Evolutionary conservation across 805 yeast genomes (phyloP), one percentile per base, ranked within the genome.

Genomic region (Kodamaea neixiangensis): DNA sequence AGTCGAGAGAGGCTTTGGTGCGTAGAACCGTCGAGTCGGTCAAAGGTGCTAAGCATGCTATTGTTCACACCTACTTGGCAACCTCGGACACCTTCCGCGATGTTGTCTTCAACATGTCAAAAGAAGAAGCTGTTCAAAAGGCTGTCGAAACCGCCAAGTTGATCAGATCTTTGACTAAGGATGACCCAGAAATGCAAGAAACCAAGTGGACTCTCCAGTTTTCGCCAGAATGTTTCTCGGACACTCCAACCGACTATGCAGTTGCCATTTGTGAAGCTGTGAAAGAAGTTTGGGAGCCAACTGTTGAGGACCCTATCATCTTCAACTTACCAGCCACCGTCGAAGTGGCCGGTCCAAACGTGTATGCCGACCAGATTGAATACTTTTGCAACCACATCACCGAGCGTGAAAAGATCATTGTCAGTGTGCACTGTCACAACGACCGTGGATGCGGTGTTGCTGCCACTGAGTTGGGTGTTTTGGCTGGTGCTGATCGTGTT

Each of bases 381-480:
- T 86, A 85, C 61, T 86, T 86, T 68, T 78, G 83, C 55, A 81
- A 76, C 47, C 78, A 85, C 62, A 86, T 86, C 49, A 65, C 82
- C 47, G 89, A 86, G 63, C 79, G 92, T 67, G 90, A 86, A 62
- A 85, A 83, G 60, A 81, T 85, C 39, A 72, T 83, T 54, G 80
- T 86, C 52, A 85, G 91, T 18, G 78, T 86, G 13, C 93, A 86
- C 63, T 80, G 87, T 54, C 93, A 86, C 69, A 86, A 86, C 61
- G 93, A 86, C 65, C 79, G 93, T 69, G 93, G 93, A 17, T 85
- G 89, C 65, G 91, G 89, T 63, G 91, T 86, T 49, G 93, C 93
- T 42, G 93, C 93, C 20, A 77, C 89, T 43, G 93, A 86, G 67
- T 73, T 86, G 54, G 92, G 90, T 60, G 59, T 84, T 29, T 71